phyloP scores from a whole-genome alignment of 2,329 filamentous ascomycete species.

The Aspergillus pseudoviridinutans region DNA sequence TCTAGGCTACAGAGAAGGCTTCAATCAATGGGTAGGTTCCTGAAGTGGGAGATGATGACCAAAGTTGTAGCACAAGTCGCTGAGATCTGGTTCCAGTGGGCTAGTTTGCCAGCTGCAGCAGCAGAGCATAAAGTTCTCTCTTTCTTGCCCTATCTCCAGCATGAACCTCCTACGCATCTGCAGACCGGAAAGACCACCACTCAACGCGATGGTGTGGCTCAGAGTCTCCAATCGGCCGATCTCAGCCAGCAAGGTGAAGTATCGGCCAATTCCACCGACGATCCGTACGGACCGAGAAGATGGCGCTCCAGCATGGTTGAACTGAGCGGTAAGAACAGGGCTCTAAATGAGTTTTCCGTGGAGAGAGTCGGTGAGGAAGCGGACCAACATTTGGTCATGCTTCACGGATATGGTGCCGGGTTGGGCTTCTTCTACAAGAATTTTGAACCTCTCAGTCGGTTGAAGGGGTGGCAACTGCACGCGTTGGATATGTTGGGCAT shows the following conservation, averaged over 20 bases:
- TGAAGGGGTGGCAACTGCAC: slow-evolving; percentile 81
- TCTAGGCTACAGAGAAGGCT: slow-evolving; percentile 84
- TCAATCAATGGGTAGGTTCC: slow-evolving; percentile 76
- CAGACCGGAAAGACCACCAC: slow-evolving; percentile 52
- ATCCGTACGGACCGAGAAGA: slow-evolving; percentile 78
- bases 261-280: slow-evolving; percentile 49
- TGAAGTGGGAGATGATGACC: slow-evolving; percentile 1
- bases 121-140: slow-evolving; percentile 87
- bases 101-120: slow-evolving; percentile 70
- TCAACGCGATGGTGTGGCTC: slow-evolving; percentile 21
- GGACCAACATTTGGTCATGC: slow-evolving; percentile 86
- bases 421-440: slow-evolving; percentile 99
- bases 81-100: slow-evolving; percentile 60
- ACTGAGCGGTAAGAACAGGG: slow-evolving; percentile 79
- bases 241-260: slow-evolving; percentile 42
- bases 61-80: slow-evolving; percentile 13
- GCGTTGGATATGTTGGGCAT: slow-evolving; percentile 94
- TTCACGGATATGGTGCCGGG: slow-evolving; percentile 94
- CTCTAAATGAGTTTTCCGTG: slow-evolving; percentile 88
- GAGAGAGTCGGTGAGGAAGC: slow-evolving; percentile 74
- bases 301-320: slow-evolving; percentile 85
- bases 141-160: slow-evolving; percentile 75
- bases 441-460: slow-evolving; percentile 78
- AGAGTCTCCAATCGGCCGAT: slow-evolving; percentile 34
- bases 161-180: slow-evolving; percentile 61